phyloP scores from a whole-genome alignment of 306 rosid genomes.

The Canavalia ensiformis region DNA sequence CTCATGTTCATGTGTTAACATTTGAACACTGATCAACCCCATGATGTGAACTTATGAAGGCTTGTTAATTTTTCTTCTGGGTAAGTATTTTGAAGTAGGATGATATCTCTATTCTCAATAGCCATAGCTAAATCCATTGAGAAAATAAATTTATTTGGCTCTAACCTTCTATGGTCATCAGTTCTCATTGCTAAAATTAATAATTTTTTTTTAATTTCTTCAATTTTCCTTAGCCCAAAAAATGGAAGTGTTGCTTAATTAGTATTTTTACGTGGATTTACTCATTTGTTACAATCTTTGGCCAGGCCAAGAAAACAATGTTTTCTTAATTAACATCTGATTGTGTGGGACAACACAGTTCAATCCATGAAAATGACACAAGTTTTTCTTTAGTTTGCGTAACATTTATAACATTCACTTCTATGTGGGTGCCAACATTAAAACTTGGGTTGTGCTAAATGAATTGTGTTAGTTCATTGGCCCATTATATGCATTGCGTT shows the following conservation, averaged over 20 bases:
- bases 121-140: constrained; percentile 1
- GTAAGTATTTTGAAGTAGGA: constrained; percentile 33
- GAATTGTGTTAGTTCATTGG: not conserved
- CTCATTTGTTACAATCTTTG: constrained; percentile 6
- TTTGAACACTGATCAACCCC: constrained; percentile 7
- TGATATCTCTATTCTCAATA: constrained; percentile 9
- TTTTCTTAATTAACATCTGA: not conserved
- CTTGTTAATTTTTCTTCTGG: constrained; percentile 36
- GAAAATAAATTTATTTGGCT: constrained; percentile 23
- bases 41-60: constrained; percentile 29
- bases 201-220: not conserved
- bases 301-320: not conserved
- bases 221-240: not conserved
- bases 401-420: constrained; percentile 10
- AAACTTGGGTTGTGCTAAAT: not conserved
- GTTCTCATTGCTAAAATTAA: constrained; percentile 3
- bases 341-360: constrained; percentile 4
- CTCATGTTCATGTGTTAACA: not conserved
- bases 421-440: constrained; percentile 20
- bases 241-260: constrained; percentile 14
- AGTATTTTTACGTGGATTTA: not conserved
- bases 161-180: not conserved
- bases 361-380: constrained; percentile 27
- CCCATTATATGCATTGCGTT: not conserved
- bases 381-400: not conserved